These are phyloP conservation scores for Rhizopus microsporus DNA, from an alignment of 371 early-diverging fungal genomes.

Conservation along the genomic window DNA sequence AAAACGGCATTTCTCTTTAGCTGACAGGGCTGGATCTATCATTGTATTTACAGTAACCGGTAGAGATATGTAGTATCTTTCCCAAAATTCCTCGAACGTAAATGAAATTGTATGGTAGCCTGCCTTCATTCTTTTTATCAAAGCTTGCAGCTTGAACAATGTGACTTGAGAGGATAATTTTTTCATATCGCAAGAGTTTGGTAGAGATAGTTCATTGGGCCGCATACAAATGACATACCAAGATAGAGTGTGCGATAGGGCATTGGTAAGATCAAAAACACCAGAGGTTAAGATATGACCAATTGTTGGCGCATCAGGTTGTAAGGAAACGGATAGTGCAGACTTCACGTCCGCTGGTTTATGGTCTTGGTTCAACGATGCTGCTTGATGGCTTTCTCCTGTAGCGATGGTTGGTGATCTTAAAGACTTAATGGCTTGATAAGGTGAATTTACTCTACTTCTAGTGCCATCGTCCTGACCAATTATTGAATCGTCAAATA, in stretches of 20 bases:
- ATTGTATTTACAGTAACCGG: slow-evolving; percentile 45
- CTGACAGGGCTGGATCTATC: slow-evolving; percentile 37
- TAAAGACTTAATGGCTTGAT: slow-evolving; percentile 51
- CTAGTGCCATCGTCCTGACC: slow-evolving; percentile 62
- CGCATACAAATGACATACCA: slow-evolving; percentile 87
- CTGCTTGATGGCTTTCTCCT: neutral
- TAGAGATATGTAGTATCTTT: slow-evolving; percentile 66
- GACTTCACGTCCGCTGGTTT: slow-evolving; percentile 17
- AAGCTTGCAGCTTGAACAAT: slow-evolving; percentile 46
- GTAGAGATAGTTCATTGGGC: slow-evolving; percentile 65
- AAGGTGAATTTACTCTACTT: slow-evolving; percentile 32
- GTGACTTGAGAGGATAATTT: slow-evolving; percentile 58
- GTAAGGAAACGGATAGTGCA: slow-evolving; percentile 6
- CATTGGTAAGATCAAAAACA: slow-evolving; percentile 70
- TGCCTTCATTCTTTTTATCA: slow-evolving; percentile 51
- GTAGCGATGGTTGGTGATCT: slow-evolving; percentile 18
- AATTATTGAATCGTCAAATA: slow-evolving; percentile 72
- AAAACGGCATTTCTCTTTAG: slow-evolving; percentile 53
- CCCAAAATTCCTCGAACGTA: slow-evolving; percentile 60
- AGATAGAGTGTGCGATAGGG: slow-evolving; percentile 58
- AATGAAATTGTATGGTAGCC: slow-evolving; percentile 56
- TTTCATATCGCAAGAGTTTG: slow-evolving; percentile 59
- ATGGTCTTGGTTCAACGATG: neutral
- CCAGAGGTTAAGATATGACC: slow-evolving; percentile 57
- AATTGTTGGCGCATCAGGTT: slow-evolving; percentile 25